Base-by-base conservation (phyloP, 2,329 filamentous ascomycete genomes). In the Alternaria conjuncta region DNA sequence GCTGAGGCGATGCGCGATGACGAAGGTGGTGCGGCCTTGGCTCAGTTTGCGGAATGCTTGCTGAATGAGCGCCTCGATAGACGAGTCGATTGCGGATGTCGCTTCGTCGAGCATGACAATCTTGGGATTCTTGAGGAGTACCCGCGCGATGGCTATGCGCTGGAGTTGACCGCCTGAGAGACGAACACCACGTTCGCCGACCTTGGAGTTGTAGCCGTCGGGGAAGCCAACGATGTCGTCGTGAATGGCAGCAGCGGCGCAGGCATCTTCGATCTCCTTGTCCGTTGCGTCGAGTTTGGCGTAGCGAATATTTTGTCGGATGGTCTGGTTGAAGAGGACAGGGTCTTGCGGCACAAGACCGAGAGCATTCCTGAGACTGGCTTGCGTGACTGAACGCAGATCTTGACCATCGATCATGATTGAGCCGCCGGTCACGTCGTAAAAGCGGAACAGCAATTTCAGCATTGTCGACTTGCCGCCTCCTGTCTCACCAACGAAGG, bases 81-180 rank as follows among this genome's bases (percentile, higher is more conserved):
- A 85, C 26, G 92, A 90, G 68, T 95, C 90, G 87, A 97, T 94
- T 55, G 93, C 92, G 49, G 92, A 93, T 60, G 95, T 96, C 0
- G 94, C 90, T 82, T 97, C 94, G 74, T 97, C 94, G 1, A 97
- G 86, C 18, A 97, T 90, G 4, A 97, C 86, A 46, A 97, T 86
- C 71, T 96, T 92, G 0, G 92, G 91, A 64, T 87, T 87, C 80
- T 95, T 94, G 77, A 96, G 87, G 53, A 95, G 84, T 9, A 93
- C 91, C 2, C 94, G 88, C 8, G 89, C 89, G 73, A 91, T 91
- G 6, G 89, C 89, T 26, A 91, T 85, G 50, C 89, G 86, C 71
- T 91, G 89, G 6, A 90, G 79, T 73, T 91, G 89, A 23, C 89
- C 89, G 2, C 89, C 89, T 5, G 89, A 91, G 2, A 91, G 79